phyloP scores from a whole-genome alignment of 2,329 filamentous ascomycete genomes.

The Didymella sp. region DNA sequence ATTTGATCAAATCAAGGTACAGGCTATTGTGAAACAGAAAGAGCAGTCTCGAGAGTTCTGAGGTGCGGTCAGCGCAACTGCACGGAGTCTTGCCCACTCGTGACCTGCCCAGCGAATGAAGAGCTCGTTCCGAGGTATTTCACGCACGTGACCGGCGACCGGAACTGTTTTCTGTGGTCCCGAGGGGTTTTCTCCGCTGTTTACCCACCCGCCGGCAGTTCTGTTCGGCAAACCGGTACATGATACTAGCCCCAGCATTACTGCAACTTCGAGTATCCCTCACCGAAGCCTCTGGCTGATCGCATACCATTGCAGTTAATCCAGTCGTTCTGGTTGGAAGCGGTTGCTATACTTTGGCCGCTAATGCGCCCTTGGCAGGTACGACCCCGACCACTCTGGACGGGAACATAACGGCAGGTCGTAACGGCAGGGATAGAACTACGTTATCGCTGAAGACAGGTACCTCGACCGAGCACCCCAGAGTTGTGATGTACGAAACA shows the following conservation, averaged over 20 bases:
- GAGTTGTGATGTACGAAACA: conserved; percentile 6
- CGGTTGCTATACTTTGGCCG: not conserved
- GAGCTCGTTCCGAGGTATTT: conserved; percentile 5
- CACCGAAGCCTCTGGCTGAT: not conserved
- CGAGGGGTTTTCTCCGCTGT: conserved; percentile 1
- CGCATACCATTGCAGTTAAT: too few species aligned
- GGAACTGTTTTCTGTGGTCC: not conserved
- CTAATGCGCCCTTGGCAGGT: conserved; percentile 5
- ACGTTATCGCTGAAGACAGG: not conserved
- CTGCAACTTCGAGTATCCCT: not conserved
- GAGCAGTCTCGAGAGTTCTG: not conserved
- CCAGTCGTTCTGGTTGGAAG: conserved; percentile 1
- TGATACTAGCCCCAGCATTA: not conserved
- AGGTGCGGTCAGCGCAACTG: not conserved
- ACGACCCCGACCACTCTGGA: conserved; percentile 3
- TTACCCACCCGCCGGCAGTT: conserved; percentile 7
- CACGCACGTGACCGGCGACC: not conserved
- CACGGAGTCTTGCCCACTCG: not conserved
- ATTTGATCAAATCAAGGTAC: not conserved
- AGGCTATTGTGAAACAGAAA: not conserved
- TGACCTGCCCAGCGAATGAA: not conserved
- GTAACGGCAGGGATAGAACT: not conserved
- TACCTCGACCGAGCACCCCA: conserved; percentile 4
- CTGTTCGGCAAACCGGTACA: conserved; percentile 1
- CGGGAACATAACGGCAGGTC: not conserved